Evolutionary conservation across 352 stramenopile species (phyloP), one percentile per base, ranked within the genome.

Genomic region (Phytophthora tubulina): DNA sequence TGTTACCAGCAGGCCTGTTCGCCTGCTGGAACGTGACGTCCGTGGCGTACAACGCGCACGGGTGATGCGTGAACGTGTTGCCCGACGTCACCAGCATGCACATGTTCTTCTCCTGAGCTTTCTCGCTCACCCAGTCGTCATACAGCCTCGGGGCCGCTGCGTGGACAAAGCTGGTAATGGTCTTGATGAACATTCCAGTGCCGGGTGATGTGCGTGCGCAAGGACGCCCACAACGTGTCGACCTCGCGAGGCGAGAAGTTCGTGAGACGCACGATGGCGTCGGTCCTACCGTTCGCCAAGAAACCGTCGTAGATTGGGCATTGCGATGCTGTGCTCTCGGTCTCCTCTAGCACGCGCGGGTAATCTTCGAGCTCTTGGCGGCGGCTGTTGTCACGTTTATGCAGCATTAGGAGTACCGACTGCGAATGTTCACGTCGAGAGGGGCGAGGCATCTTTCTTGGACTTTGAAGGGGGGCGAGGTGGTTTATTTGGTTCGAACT

Each of bases 21-120:
- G 42, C 44, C 56, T 63, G 55, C 15, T 63, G 55, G 21, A 63
- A 53, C 41, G 55, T 63, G 15, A 63, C 55, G 30, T 63, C 41
- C 41, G 41, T 48, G 13, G 42, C 41, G 42, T 53, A 63, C 30
- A 63, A 45, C 30, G 41, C 55, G 11, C 27, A 53, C 42, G 56
- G 42, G 6, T 63, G 55, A 10, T 63, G 39, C 15, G 11, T 3
- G 6, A 63, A 52, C 36, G 55, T 48, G 4, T 48, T 48, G 41
- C 8, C 41, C 4, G 41, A 48, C 3, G 41, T 48, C 3, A 48
- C 13, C 11, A 48, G 15, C 41, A 27, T 48, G 2, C 41, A 2
- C 41, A 27, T 48, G 9, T 0, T 27, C 6, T 6, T 9, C 13
- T 27, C 13, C 13, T 48, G 41, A 15, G 41, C 13, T 8, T 48